Conservation (phyloP, 108 stramenopile species). For the Nannochloropsis oceanica region DNA sequence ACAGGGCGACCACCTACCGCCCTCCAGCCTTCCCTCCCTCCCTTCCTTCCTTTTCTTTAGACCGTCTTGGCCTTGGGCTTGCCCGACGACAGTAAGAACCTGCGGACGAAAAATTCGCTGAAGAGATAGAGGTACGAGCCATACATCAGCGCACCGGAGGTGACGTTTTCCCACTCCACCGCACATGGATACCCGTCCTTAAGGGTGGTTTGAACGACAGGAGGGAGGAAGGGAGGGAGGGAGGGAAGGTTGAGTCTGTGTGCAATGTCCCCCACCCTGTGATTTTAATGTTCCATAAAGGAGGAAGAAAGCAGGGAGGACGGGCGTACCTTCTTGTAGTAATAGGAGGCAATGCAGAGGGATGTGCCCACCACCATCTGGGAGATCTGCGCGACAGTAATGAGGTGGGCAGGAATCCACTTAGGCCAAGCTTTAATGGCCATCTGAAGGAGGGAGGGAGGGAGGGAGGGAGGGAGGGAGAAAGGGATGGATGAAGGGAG, state of each 20-base stretch:
- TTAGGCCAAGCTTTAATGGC: constrained; percentile 9
- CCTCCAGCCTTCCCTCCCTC: neutral
- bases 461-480: neutral
- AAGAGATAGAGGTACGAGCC: constrained; percentile 17
- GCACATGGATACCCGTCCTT: neutral
- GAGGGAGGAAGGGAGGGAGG: neutral
- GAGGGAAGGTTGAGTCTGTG: neutral
- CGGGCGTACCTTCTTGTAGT: neutral
- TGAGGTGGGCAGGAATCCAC: constrained; percentile 5
- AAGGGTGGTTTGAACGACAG: neutral
- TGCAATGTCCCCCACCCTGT: too few species aligned
- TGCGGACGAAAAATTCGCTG: neutral
- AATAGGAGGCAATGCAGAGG: constrained; percentile 1
- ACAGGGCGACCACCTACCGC: neutral
- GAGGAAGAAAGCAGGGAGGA: neutral
- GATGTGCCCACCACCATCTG: constrained; percentile 17
- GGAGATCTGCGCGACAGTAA: constrained; percentile 15
- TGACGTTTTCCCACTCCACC: neutral
- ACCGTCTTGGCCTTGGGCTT: neutral
- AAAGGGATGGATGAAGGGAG: neutral
- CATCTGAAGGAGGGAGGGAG: neutral
- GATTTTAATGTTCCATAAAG: too few species aligned
- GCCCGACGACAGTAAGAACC: neutral
- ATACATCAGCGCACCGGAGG: constrained; percentile 11
- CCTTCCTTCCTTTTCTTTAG: neutral